Conservation (phyloP, 495 filamentous ascomycete species). For the Penicillium roqueforti region DNA sequence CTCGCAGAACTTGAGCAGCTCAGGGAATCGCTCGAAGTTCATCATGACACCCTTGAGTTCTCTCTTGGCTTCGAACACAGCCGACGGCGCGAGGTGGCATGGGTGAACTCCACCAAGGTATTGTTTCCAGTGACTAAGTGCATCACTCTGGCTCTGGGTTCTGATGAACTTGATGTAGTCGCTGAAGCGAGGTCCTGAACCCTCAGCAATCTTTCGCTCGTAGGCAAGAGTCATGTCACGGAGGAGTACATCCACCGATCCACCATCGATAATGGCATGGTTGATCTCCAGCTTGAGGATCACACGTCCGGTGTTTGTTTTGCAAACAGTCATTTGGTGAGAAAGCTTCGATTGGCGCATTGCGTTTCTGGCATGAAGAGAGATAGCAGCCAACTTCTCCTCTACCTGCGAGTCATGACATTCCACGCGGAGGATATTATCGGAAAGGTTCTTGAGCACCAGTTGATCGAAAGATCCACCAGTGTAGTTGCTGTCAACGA, state of each 20-base stretch:
- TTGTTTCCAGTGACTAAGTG: constrained; percentile 46
- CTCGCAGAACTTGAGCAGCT: constrained; percentile 45
- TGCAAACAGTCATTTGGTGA: constrained; percentile 49
- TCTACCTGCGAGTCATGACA: constrained; percentile 37
- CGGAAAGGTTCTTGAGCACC: constrained; percentile 41
- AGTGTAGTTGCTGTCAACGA: constrained; percentile 50
- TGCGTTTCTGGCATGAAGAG: constrained; percentile 31
- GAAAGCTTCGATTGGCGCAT: constrained; percentile 35
- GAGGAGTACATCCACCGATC: constrained; percentile 38
- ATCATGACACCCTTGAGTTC: constrained; percentile 31
- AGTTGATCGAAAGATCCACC: constrained; percentile 53
- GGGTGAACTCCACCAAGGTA: constrained; percentile 27
- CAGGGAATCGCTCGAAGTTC: constrained; percentile 36
- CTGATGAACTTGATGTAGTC: constrained; percentile 52
- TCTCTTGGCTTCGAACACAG: constrained; percentile 11
- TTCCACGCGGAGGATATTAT: constrained; percentile 34
- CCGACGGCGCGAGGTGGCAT: constrained; percentile 19
- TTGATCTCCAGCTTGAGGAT: constrained; percentile 54
- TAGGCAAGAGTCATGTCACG: constrained; percentile 45
- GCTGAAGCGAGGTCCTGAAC: constrained; percentile 49
- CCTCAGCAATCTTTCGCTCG: constrained; percentile 32
- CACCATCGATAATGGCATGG: constrained; percentile 50
- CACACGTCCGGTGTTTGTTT: constrained; percentile 35
- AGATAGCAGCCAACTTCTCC: constrained; percentile 34
- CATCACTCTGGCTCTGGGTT: constrained; percentile 31